Percentiles rank a stretch among this genome's conserved stretches.
phyloP scores from a whole-genome alignment of 2,329 filamentous ascomycete species.

The Annulohypoxylon truncatum region DNA sequence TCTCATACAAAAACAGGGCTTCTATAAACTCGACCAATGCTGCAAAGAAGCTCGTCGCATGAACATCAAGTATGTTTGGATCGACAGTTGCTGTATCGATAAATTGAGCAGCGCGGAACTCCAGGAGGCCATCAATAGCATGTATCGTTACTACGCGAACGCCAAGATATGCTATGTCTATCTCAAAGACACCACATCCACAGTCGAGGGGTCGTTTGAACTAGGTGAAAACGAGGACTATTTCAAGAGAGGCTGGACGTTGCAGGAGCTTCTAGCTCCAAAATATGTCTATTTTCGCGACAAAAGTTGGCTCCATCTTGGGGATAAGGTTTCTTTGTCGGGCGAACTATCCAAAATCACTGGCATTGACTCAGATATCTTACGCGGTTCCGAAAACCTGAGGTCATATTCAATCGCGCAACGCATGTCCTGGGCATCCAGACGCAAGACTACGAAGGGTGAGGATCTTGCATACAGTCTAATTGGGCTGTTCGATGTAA shows the following conservation, averaged over 20 bases:
- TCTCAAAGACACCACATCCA: not conserved
- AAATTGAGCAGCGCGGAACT: constrained; percentile 7
- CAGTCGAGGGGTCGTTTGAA: not conserved
- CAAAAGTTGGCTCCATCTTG: not conserved
- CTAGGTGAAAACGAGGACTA: not conserved
- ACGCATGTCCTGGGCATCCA: constrained; percentile 15
- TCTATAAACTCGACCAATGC: not conserved
- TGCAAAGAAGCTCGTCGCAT: constrained; percentile 7
- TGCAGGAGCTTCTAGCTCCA: constrained; percentile 15
- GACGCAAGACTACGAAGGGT: constrained; percentile 7
- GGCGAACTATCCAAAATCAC: not conserved
- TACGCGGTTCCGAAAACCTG: not conserved
- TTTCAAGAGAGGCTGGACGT: constrained; percentile 16
- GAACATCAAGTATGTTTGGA: constrained; percentile 10
- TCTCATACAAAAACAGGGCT: not conserved
- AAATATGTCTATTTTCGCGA: not conserved
- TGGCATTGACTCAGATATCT: not conserved
- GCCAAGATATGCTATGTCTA: constrained; percentile 10
- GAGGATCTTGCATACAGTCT: constrained; percentile 14
- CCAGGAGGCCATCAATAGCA: constrained; percentile 20
- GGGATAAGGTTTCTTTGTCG: not conserved
- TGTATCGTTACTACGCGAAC: constrained; percentile 17
- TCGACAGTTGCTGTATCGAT: constrained; percentile 14
- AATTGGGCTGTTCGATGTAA: constrained; percentile 17
- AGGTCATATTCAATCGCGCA: not conserved